Evolutionary conservation across 352 stramenopile species (phyloP).

Genomic region (Phytophthora foliorum): DNA sequence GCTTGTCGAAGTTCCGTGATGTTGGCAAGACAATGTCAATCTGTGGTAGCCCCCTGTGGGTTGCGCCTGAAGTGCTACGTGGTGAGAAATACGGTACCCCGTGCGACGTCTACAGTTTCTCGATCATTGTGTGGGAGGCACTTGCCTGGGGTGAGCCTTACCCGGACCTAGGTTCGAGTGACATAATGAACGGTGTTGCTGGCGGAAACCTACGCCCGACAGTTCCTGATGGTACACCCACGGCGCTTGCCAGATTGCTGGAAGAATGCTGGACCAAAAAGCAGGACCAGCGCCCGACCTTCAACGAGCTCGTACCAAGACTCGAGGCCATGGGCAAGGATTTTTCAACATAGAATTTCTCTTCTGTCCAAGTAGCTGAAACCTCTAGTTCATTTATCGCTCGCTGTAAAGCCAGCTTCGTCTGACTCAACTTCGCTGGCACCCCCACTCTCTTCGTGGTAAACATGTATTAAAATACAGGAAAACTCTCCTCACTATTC

Average conservation of each 20-base stretch:
- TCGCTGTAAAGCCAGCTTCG: slow-evolving; percentile 7
- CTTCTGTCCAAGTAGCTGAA: slow-evolving; percentile 7
- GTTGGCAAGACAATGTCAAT: slow-evolving; percentile 91
- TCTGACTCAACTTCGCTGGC: slow-evolving; percentile 2
- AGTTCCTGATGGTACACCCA: slow-evolving; percentile 73
- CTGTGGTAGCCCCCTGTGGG: slow-evolving; percentile 85
- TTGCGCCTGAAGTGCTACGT: slow-evolving; percentile 80
- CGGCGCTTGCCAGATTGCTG: slow-evolving; percentile 60
- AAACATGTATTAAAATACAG: slow-evolving; percentile 37
- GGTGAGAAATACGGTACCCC: slow-evolving; percentile 86
- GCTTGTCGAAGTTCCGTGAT: slow-evolving; percentile 85
- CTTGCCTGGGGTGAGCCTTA: slow-evolving; percentile 86
- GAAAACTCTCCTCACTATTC: slow-evolving; percentile 9
- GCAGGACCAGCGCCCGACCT: slow-evolving; percentile 79
- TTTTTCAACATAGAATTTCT: slow-evolving; percentile 47
- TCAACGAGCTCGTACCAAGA: slow-evolving; percentile 85
- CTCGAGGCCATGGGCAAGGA: slow-evolving; percentile 87
- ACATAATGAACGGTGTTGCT: slow-evolving; percentile 90
- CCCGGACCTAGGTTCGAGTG: slow-evolving; percentile 79
- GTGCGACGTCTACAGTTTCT: slow-evolving; percentile 91
- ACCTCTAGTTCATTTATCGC: slow-evolving; percentile 28
- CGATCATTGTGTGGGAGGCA: slow-evolving; percentile 91
- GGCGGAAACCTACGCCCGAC: slow-evolving; percentile 78
- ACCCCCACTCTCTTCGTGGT: slow-evolving; percentile 3
- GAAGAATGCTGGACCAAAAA: slow-evolving; percentile 90